Base-by-base conservation (phyloP, 345 rosid species). In the Citrus mangshanensis region DNA sequence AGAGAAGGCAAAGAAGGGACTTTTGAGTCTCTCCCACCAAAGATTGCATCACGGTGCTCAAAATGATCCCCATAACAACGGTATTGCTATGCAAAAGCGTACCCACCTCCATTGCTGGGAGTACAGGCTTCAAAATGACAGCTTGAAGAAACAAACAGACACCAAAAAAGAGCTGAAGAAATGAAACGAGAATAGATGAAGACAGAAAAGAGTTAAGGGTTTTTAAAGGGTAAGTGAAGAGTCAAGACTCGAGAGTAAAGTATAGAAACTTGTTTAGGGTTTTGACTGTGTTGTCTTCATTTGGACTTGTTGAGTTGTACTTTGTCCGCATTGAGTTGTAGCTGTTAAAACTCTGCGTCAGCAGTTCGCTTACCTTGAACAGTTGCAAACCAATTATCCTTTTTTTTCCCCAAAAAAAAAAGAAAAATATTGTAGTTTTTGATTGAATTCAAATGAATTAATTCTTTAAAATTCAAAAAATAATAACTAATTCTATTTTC, bases 1-100 rank as follows among this genome's bases (percentile, higher is more conserved):
- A 63, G 28, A 46, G 21, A 75, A 63, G 70, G 60, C 78, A 27
- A 75, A 63, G 60, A 63, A 75, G 59, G 8, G 68, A 38, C 21
- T 74, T 59, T 10, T 35, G 76, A 59, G 55, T 27, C 35, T 70
- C 35, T 22, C 49, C 10, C 59, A 25, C 35, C 67, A 59, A 71
- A 28, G 74, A 51, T 30, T 54, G 55, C 66, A 59, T 12, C 37
- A 74, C 21, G 18, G 35, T 61, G 56, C n/a, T 38, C 35, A 74
- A 7, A 74, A 38, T 37, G 13, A 3, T 60, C 68, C 16, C 68
- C 56, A 61, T 34, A 74, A 38, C 68, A 60, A 61, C 58, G 40
- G 32, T 7, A 40, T 19, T 18, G 4, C 35, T 38, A 1, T 14
- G 56, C 25, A 38, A 38, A 37, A 59, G 35, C 7, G 54, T 35